Conservation (phyloP, 2,329 filamentous ascomycete species). For the Ophioceras dolichostomum region DNA sequence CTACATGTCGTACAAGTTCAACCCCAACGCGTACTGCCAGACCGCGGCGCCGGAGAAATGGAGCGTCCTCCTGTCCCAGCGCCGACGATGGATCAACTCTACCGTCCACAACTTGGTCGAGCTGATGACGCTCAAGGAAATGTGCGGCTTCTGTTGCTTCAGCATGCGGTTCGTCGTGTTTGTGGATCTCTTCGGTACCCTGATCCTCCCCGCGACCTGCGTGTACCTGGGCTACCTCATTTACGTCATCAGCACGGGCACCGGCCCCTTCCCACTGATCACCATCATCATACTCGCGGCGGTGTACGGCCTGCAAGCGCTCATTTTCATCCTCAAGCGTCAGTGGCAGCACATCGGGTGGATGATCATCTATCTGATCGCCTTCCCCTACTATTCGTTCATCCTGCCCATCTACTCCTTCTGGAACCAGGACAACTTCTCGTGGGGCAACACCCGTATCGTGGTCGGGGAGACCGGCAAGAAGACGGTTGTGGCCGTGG, state of each 20-base stretch:
- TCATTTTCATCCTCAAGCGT: slow-evolving; percentile 93
- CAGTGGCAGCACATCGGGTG: slow-evolving; percentile 98
- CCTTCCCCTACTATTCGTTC: slow-evolving; percentile 89
- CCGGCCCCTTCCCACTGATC: slow-evolving; percentile 70
- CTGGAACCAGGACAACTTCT: slow-evolving; percentile 99
- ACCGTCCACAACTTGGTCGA: slow-evolving; percentile 95
- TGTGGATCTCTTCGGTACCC: slow-evolving; percentile 82
- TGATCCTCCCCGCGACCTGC: slow-evolving; percentile 83
- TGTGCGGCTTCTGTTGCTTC: slow-evolving; percentile 98
- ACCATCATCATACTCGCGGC: slow-evolving; percentile 81
- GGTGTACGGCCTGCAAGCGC: slow-evolving; percentile 88
- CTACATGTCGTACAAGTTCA: slow-evolving; percentile 89
- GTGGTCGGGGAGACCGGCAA: slow-evolving; percentile 89
- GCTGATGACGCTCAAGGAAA: slow-evolving; percentile 77
- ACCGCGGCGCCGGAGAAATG: slow-evolving; percentile 92
- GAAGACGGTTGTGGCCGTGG: slow-evolving; percentile 80
- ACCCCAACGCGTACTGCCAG: slow-evolving; percentile 82
- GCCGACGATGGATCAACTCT: slow-evolving; percentile 98
- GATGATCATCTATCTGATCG: slow-evolving; percentile 98
- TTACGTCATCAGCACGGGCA: slow-evolving; percentile 57
- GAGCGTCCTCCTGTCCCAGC: slow-evolving; percentile 90
- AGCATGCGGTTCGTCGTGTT: slow-evolving; percentile 96
- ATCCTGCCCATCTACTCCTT: slow-evolving; percentile 91
- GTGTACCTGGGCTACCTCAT: slow-evolving; percentile 81
- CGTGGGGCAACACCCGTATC: slow-evolving; percentile 96